Conservation (phyloP, 495 filamentous ascomycete species). For the Aspergillus bridgeri region DNA sequence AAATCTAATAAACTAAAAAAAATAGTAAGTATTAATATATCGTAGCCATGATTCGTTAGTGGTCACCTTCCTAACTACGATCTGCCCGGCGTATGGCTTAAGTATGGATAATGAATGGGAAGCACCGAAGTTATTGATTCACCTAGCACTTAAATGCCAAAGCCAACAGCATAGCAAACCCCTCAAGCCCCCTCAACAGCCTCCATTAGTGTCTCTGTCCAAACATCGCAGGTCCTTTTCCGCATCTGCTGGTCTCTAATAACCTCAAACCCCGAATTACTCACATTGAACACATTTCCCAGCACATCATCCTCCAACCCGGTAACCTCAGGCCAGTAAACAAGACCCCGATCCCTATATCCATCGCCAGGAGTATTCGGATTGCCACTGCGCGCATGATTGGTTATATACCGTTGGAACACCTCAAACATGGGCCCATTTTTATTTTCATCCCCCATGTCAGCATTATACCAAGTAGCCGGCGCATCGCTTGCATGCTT, state of each 20-base stretch:
- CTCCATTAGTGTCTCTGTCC: not conserved
- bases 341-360: not conserved
- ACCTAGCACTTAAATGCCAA: too few species aligned
- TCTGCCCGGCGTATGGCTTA: too few species aligned
- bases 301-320: not conserved
- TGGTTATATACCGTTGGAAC: conserved; percentile 4
- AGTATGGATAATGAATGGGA: too few species aligned
- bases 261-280: not conserved
- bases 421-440: not conserved
- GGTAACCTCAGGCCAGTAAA: not conserved
- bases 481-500: conserved; percentile 1
- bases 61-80: too few species aligned
- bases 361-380: conserved; percentile 1
- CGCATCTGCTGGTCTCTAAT: not conserved
- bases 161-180: too few species aligned
- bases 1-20: too few species aligned
- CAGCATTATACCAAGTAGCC: conserved; percentile 1
- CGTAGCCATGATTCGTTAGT: too few species aligned
- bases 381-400: conserved; percentile 3
- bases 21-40: too few species aligned
- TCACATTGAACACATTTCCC: conserved; percentile 2
- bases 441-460: not conserved
- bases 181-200: too few species aligned
- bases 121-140: too few species aligned
- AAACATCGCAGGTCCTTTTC: not conserved